These are phyloP conservation scores for Fusarium nisikadoi DNA, from an alignment of 2,329 filamentous ascomycete species.

Conservation along the genomic window DNA sequence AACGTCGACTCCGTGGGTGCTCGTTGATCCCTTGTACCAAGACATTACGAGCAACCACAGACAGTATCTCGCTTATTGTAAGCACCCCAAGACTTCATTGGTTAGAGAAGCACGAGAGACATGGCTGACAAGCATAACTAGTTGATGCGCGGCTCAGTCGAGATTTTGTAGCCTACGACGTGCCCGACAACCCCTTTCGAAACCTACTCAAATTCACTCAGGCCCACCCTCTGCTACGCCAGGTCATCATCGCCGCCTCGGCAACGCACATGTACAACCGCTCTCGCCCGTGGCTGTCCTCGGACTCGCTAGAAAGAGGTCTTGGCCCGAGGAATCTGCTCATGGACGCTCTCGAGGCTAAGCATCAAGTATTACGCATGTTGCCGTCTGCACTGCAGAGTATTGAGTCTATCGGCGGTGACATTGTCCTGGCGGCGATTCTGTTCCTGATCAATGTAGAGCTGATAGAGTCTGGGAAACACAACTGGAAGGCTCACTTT, in stretches of 20 bases:
- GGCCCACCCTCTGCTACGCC: slow-evolving; percentile 55
- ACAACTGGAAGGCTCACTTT: slow-evolving; percentile 60
- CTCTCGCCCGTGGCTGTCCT: slow-evolving; percentile 48
- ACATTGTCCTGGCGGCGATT: slow-evolving; percentile 58
- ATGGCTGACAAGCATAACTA: slow-evolving; percentile 43
- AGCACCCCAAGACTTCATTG: slow-evolving; percentile 28
- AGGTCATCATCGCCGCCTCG: slow-evolving; percentile 60
- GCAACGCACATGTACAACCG: slow-evolving; percentile 61
- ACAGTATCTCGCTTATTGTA: slow-evolving; percentile 57
- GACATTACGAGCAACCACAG: slow-evolving; percentile 61
- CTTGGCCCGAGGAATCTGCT: slow-evolving; percentile 47
- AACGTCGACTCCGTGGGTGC: slow-evolving; percentile 49
- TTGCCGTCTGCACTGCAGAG: slow-evolving; percentile 54
- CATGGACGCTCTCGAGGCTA: slow-evolving; percentile 58
- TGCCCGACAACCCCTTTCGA: slow-evolving; percentile 60
- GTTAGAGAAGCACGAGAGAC: slow-evolving; percentile 19
- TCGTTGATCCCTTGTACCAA: slow-evolving; percentile 61
- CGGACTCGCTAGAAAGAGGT: slow-evolving; percentile 41
- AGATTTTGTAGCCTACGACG: slow-evolving; percentile 62
- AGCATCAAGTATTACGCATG: slow-evolving; percentile 56
- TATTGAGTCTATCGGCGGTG: slow-evolving; percentile 51
- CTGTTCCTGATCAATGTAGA: slow-evolving; percentile 63
- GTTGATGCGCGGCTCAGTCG: slow-evolving; percentile 62
- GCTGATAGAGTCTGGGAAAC: slow-evolving; percentile 60
- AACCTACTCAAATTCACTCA: slow-evolving; percentile 55